Base-by-base conservation (phyloP, 139 green algal genomes). In the Picochlorum sp. region DNA sequence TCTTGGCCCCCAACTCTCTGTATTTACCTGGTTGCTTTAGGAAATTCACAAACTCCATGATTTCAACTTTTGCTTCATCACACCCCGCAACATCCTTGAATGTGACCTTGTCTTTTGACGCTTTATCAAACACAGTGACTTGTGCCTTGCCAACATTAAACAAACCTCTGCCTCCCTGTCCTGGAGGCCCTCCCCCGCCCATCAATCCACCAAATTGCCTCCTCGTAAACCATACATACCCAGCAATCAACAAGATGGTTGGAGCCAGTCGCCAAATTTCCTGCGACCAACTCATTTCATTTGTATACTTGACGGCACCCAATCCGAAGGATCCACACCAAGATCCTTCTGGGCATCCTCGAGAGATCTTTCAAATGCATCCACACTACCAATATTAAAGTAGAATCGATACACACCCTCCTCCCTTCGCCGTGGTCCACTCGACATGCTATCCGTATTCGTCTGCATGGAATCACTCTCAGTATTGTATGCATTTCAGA, bases 41-140 rank as follows among this genome's bases (percentile, higher is more conserved):
- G 62, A 98, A 98, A 65, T 95, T 86, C 26, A 98, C 91, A 85
- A 98, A 96, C 85, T 98, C 91, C 86, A 95, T 95, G 69, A 98
- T 88, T 79, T 97, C 89, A 55, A 74, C 62, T 83, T 97, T 97
- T 26, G 91, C 92, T 72, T 98, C 92, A 62, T 97, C 87, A 72
- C 90, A 97, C 13, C 92, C 92, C 21, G 92, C 92, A 47, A 98
- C 92, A 65, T 98, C 90, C 73, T 86, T 88, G 72, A 97, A 97
- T 32, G 77, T 82, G 2, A 90, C 75, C 68, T 91, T 90, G 57
- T 91, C 79, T 73, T 96, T 96, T 41, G 83, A 78, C 32, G 89
- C 89, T 68, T 95, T 95, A 81, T 98, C 92, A 21, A 96, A 28
- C 4, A 80, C 65, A 13, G 68, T 76, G 1, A 86, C 65, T 71